Conservation (phyloP, 228 moss, liverwort and hornwort genomes). For the Sphagnum fallax region DNA sequence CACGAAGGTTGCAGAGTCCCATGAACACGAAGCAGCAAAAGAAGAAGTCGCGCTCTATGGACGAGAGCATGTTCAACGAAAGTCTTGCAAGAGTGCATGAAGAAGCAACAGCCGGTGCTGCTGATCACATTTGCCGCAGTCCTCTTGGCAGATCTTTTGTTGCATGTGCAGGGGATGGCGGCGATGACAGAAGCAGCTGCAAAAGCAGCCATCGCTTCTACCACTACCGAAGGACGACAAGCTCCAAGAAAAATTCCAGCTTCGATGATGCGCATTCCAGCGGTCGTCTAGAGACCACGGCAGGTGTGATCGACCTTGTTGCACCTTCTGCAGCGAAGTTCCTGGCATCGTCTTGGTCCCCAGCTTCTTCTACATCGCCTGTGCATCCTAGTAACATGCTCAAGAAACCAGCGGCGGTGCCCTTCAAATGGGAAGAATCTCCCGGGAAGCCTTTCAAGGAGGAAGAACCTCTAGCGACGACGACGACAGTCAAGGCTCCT, state of each 20-base stretch:
- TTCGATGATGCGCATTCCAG: slow-evolving; percentile 17
- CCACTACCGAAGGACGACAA: slow-evolving; percentile 28
- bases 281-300: slow-evolving; percentile 24
- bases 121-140: background rate
- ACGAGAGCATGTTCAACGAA: slow-evolving; percentile 12
- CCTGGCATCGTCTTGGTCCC: slow-evolving; percentile 23
- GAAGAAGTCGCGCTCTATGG: slow-evolving; percentile 13
- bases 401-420: slow-evolving; percentile 54
- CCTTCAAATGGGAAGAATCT: slow-evolving; percentile 71
- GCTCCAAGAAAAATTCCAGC: slow-evolving; percentile 15
- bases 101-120: background rate
- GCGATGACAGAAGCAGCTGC: slow-evolving; percentile 10
- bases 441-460: slow-evolving; percentile 54
- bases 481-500: background rate
- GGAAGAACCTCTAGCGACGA: too few relatives aligned
- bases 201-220: slow-evolving; percentile 30
- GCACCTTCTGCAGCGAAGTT: slow-evolving; percentile 72
- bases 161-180: slow-evolving; percentile 1
- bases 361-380: slow-evolving; percentile 38
- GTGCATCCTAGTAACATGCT: background rate
- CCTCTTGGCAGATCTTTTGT: slow-evolving; percentile 1
- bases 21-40: slow-evolving; percentile 23
- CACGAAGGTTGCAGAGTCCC: slow-evolving; percentile 32
- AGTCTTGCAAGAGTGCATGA: slow-evolving; percentile 1
- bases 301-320: slow-evolving; percentile 39